Conservation (phyloP, 768 basidiomycete species). For the Tulasnella sp. region DNA sequence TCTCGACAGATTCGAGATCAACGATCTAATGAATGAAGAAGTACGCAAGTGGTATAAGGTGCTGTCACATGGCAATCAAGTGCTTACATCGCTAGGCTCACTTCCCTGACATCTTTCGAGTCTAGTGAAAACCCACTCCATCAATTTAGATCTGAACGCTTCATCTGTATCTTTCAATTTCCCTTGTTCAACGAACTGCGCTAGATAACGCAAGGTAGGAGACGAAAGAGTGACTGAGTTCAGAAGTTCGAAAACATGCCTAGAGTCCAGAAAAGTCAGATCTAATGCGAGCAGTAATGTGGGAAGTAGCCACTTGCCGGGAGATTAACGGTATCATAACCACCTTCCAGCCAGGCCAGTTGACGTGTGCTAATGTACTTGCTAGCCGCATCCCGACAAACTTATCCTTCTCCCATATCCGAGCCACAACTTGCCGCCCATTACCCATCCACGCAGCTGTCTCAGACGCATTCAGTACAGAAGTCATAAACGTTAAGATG, state of each 20-base stretch:
- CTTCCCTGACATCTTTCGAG: conserved; percentile 33
- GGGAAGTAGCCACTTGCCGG: conserved; percentile 5
- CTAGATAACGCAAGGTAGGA: conserved; percentile 24
- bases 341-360: conserved; percentile 69
- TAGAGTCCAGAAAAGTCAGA: conserved; percentile 17
- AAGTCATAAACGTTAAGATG: neutral
- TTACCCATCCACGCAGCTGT: conserved; percentile 35
- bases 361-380: conserved; percentile 47
- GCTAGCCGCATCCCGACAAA: conserved; percentile 42
- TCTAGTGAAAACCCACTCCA: conserved; percentile 32
- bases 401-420: conserved; percentile 29
- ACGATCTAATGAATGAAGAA: neutral
- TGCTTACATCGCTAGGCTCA: conserved; percentile 28
- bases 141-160: conserved; percentile 44
- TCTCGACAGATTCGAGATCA: no score
- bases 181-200: conserved; percentile 30
- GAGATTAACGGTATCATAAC: conserved; percentile 48
- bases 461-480: conserved; percentile 33
- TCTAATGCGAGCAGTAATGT: neutral
- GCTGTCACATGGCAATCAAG: neutral
- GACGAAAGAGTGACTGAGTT: conserved; percentile 29
- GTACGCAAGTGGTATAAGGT: neutral
- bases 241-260: conserved; percentile 34
- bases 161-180: conserved; percentile 46
- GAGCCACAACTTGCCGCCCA: conserved; percentile 45